Evolutionary conservation across 1,284 basidiomycete genomes (phyloP).

Genomic region (Irpex sp.): DNA sequence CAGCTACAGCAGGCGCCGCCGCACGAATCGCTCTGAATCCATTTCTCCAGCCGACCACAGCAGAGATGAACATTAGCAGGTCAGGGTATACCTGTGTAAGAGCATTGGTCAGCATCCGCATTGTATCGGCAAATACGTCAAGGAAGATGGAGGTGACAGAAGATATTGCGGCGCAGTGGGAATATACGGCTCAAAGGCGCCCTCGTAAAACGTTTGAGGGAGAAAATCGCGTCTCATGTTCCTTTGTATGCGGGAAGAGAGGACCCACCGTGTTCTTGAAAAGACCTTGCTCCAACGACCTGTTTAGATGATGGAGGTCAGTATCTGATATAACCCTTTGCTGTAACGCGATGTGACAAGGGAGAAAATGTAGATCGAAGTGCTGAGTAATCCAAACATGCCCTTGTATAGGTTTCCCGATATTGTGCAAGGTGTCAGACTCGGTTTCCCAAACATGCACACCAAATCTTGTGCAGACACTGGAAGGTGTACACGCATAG

Average conservation of each 20-base stretch:
- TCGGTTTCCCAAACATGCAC: no score
- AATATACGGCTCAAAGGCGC: not conserved
- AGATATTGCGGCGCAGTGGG: not conserved
- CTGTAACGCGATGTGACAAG: not conserved
- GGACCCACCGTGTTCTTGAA: constrained; percentile 56
- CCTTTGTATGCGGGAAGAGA: not conserved
- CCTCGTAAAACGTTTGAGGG: no score
- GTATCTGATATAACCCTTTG: not conserved
- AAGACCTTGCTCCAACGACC: constrained; percentile 66
- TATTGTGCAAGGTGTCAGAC: no score
- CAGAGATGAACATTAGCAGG: not conserved
- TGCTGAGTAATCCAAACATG: not conserved
- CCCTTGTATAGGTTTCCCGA: no score
- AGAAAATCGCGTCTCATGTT: not conserved
- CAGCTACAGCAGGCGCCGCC: not conserved
- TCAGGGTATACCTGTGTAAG: constrained; percentile 3
- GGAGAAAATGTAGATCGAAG: not conserved
- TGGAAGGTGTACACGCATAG: no score
- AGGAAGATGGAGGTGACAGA: not conserved
- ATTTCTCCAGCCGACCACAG: constrained; percentile 2
- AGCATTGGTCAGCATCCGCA: not conserved
- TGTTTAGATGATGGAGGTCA: constrained; percentile 23
- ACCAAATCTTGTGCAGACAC: no score
- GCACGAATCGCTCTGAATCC: not conserved
- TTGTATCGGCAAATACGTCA: not conserved